Evolutionary conservation across 2,329 filamentous ascomycete species (phyloP).

Genomic region (Cucurbitaria berberidis): DNA sequence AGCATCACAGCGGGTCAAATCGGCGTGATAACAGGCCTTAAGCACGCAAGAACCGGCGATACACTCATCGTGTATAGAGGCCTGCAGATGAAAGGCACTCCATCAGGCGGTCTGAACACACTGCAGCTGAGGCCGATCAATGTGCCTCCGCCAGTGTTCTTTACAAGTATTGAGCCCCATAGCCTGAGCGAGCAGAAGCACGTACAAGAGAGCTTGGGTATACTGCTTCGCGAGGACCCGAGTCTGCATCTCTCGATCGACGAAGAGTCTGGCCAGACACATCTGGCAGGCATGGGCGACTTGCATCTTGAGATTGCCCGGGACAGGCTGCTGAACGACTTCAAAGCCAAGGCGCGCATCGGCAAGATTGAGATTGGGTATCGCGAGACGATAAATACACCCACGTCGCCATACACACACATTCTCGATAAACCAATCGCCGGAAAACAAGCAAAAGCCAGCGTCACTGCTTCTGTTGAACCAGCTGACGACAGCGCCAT

Average conservation of each 20-base stretch:
- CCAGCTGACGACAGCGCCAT: slow-evolving; percentile 57
- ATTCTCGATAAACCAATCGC: slow-evolving; percentile 81
- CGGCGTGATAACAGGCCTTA: slow-evolving; percentile 88
- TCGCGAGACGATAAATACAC: slow-evolving; percentile 74
- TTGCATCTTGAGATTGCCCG: slow-evolving; percentile 92
- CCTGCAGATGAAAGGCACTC: slow-evolving; percentile 64
- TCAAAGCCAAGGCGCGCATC: slow-evolving; percentile 85
- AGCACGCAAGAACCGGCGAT: slow-evolving; percentile 90
- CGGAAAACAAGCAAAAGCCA: slow-evolving; percentile 78
- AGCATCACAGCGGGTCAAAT: slow-evolving; percentile 87
- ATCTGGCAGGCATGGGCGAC: slow-evolving; percentile 94
- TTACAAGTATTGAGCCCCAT: slow-evolving; percentile 87
- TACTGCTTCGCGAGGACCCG: slow-evolving; percentile 88
- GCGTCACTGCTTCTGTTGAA: slow-evolving; percentile 72
- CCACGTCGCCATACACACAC: slow-evolving; percentile 63
- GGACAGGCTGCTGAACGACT: slow-evolving; percentile 84
- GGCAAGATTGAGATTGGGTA: slow-evolving; percentile 95
- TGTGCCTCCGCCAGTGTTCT: slow-evolving; percentile 93
- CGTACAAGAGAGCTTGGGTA: slow-evolving; percentile 75
- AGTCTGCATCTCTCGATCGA: slow-evolving; percentile 85
- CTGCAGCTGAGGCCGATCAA: slow-evolving; percentile 86
- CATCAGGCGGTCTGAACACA: slow-evolving; percentile 71
- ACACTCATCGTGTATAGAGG: slow-evolving; percentile 79
- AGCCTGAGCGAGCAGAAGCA: slow-evolving; percentile 80
- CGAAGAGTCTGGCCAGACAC: slow-evolving; percentile 89